These are phyloP conservation scores for Pterocarpus santalinus DNA, from an alignment of 306 rosid species.

Conservation along the genomic window DNA sequence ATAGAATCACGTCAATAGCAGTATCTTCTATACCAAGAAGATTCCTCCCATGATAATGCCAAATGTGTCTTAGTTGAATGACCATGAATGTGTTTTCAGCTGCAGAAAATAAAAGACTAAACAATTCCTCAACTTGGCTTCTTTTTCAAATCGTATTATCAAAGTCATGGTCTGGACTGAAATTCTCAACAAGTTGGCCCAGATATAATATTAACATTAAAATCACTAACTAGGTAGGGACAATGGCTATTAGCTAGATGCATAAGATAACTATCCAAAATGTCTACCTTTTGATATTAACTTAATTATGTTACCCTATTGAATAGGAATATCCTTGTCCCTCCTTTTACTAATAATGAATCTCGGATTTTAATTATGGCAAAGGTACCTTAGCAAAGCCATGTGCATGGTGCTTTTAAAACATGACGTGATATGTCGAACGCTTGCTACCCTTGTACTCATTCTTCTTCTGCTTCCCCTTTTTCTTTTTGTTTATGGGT, in stretches of 20 bases:
- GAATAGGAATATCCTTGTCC: conserved; percentile 47
- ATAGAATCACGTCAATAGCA: conserved; percentile 24
- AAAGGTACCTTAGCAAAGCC: conserved; percentile 27
- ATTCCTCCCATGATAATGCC: conserved; percentile 65
- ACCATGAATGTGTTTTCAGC: conserved; percentile 41
- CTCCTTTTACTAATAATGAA: conserved; percentile 12
- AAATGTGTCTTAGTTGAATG: conserved; percentile 45
- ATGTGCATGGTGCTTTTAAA: conserved; percentile 28
- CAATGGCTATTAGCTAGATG: conserved; percentile 41
- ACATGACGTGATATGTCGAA: conserved; percentile 44
- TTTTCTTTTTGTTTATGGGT: not conserved
- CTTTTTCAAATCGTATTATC: conserved; percentile 41
- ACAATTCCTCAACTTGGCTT: conserved; percentile 51
- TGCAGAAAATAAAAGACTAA: conserved; percentile 37
- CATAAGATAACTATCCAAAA: conserved; percentile 37
- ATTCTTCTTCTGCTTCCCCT: not conserved
- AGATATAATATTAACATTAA: conserved; percentile 15
- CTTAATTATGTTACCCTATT: conserved; percentile 17
- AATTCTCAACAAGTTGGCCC: conserved; percentile 49
- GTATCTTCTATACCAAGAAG: conserved; percentile 49
- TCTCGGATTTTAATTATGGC: conserved; percentile 34
- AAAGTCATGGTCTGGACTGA: conserved; percentile 21
- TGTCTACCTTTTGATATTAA: not conserved
- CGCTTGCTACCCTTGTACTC: not conserved
- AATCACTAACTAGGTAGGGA: conserved; percentile 32